Percentiles rank a stretch among this genome's conserved stretches.
Evolutionary conservation across 192 early-diverging fungal genomes (phyloP).

Genomic region (Jimgerdemannia flammicorona): DNA sequence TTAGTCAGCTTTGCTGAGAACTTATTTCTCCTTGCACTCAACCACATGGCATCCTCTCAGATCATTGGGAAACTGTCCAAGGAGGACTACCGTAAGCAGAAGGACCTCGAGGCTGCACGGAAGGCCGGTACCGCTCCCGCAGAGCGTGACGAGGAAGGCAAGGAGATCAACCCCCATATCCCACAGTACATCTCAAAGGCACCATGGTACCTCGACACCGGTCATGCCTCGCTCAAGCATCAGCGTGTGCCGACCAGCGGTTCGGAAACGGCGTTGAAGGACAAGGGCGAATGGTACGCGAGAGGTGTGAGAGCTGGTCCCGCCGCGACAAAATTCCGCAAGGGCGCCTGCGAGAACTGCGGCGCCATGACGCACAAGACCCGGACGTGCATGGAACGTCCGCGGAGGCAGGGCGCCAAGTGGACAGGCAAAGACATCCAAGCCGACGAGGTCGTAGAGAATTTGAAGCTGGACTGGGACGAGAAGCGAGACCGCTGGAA

Average conservation of each 20-base stretch:
- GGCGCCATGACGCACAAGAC: constrained; percentile 95
- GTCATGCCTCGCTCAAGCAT: constrained; percentile 83
- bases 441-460: constrained; percentile 82
- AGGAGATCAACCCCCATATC: constrained; percentile 98
- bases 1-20: too few species aligned
- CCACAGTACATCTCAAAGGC: constrained; percentile 95
- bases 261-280: constrained; percentile 19
- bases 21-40: too few species aligned
- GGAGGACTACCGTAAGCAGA: constrained; percentile 93
- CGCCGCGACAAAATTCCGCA: constrained; percentile 88
- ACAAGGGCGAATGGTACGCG: constrained; percentile 65
- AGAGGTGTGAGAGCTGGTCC: constrained; percentile 68
- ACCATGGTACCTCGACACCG: constrained; percentile 89
- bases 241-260: constrained; percentile 57
- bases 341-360: constrained; percentile 97
- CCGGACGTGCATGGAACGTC: constrained; percentile 91
- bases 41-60: neutral
- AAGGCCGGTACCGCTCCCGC: constrained; percentile 91
- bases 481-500: constrained; percentile 99
- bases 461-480: constrained; percentile 79
- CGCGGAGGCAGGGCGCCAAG: constrained; percentile 84
- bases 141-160: constrained; percentile 82
- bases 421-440: constrained; percentile 79
- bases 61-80: constrained; percentile 67
- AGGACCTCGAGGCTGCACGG: constrained; percentile 93